These are phyloP conservation scores for Reticulomyxa filosa DNA, from an alignment of 78 protist species.

Conservation along the genomic window DNA sequence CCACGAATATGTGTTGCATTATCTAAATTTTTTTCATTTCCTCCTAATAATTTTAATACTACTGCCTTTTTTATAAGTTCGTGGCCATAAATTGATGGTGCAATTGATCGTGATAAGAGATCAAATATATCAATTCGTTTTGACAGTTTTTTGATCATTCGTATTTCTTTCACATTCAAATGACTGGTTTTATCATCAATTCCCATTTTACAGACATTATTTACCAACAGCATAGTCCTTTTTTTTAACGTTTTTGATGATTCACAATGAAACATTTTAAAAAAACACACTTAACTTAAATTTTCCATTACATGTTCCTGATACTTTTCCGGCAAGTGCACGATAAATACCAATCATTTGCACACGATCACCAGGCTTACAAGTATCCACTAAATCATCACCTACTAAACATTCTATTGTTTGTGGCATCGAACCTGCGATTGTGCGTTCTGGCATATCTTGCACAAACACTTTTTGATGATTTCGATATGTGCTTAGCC, in stretches of 20 bases:
- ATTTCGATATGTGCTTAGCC: conserved; percentile 70
- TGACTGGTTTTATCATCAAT: no score
- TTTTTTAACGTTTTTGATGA: no score
- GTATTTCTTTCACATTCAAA: no score
- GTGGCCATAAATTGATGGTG: conserved; percentile 69
- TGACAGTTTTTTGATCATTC: no score
- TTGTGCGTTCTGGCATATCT: conserved; percentile 89
- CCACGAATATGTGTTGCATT: conserved; percentile 79
- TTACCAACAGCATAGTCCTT: no score
- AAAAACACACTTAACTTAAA: no score
- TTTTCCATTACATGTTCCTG: no score
- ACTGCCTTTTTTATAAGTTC: conserved; percentile 37
- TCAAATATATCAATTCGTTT: conserved; percentile 23
- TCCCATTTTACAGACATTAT: no score
- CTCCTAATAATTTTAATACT: conserved; percentile 82
- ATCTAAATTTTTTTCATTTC: conserved; percentile 60
- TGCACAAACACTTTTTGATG: conserved; percentile 32
- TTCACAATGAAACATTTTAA: no score
- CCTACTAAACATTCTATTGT: conserved; percentile 60
- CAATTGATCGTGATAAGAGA: conserved; percentile 54
- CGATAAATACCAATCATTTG: conserved; percentile 24
- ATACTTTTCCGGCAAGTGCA: conserved; percentile 11
- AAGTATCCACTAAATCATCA: conserved; percentile 71
- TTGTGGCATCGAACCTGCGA: conserved; percentile 95
- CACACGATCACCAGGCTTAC: conserved; percentile 90